Conservation (phyloP, 2,329 filamentous ascomycete species). For the Conoideocrella luteorostrata region DNA sequence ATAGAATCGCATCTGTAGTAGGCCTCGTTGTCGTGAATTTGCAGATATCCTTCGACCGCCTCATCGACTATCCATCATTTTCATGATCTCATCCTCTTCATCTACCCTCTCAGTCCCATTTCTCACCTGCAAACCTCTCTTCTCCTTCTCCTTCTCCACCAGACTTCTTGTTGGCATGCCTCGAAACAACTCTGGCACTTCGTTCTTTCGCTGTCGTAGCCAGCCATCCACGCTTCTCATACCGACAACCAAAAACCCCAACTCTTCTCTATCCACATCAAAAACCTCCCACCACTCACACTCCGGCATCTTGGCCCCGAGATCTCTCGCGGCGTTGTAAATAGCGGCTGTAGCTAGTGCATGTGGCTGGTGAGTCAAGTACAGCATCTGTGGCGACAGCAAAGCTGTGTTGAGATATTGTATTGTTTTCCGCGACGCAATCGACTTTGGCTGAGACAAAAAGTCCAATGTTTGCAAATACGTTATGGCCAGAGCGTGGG, state of each 20-base stretch:
- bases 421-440: slow-evolving; percentile 59
- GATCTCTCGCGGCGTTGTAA: slow-evolving; percentile 79
- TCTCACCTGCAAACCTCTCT: slow-evolving; percentile 34
- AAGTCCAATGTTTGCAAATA: slow-evolving; percentile 87
- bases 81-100: slow-evolving; percentile 39
- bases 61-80: slow-evolving; percentile 27
- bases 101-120: slow-evolving; percentile 26
- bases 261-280: slow-evolving; percentile 87
- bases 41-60: background rate
- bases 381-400: slow-evolving; percentile 80
- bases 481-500: slow-evolving; percentile 80
- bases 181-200: slow-evolving; percentile 40
- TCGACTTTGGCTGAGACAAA: slow-evolving; percentile 36
- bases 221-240: slow-evolving; percentile 74
- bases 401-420: slow-evolving; percentile 82
- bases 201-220: slow-evolving; percentile 51
- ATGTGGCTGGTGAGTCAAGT: slow-evolving; percentile 85
- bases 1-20: no score
- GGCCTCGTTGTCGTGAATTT: background rate
- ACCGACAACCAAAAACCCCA: slow-evolving; percentile 85
- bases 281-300: slow-evolving; percentile 97
- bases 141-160: slow-evolving; percentile 55
- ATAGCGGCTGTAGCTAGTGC: slow-evolving; percentile 81
- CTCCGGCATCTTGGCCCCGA: slow-evolving; percentile 70
- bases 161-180: slow-evolving; percentile 52